Percentiles rank a stretch among this genome's conserved stretches.
Conservation (phyloP, 2,329 filamentous ascomycete species). For the Graphiopsis chlorocephala region DNA sequence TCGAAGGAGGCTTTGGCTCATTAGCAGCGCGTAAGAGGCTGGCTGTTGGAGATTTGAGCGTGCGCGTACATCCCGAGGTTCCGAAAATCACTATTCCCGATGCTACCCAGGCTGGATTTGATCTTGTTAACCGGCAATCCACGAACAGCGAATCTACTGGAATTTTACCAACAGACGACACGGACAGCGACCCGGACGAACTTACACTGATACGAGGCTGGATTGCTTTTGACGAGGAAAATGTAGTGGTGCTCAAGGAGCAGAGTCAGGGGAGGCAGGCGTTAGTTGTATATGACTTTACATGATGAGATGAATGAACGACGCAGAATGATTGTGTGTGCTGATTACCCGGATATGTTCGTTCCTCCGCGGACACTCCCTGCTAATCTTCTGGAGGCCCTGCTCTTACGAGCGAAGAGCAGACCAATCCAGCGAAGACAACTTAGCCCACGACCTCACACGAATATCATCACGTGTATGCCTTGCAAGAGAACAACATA, state of each 20-base stretch:
- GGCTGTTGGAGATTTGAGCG: slow-evolving; percentile 50
- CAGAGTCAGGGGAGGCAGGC: slow-evolving; percentile 65
- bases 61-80: slow-evolving; percentile 43
- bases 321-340: neutral
- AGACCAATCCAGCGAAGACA: neutral
- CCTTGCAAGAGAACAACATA: too few relatives aligned
- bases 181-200: slow-evolving; percentile 18
- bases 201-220: slow-evolving; percentile 55
- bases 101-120: slow-evolving; percentile 19
- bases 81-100: slow-evolving; percentile 17
- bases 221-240: slow-evolving; percentile 88
- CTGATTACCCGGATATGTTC: neutral
- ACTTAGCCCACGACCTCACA: too few relatives aligned
- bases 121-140: slow-evolving; percentile 17
- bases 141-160: too few relatives aligned
- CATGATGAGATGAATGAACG: slow-evolving; percentile 42
- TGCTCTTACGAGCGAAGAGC: neutral
- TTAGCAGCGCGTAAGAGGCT: slow-evolving; percentile 42
- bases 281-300: slow-evolving; percentile 85
- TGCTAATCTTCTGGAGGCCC: neutral
- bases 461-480: too few relatives aligned
- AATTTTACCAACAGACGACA: neutral
- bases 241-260: slow-evolving; percentile 82
- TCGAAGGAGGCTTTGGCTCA: slow-evolving; percentile 66
- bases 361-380: neutral